phyloP scores from a whole-genome alignment of 73 alveolate genomes.

The Symbiodinium natans region DNA sequence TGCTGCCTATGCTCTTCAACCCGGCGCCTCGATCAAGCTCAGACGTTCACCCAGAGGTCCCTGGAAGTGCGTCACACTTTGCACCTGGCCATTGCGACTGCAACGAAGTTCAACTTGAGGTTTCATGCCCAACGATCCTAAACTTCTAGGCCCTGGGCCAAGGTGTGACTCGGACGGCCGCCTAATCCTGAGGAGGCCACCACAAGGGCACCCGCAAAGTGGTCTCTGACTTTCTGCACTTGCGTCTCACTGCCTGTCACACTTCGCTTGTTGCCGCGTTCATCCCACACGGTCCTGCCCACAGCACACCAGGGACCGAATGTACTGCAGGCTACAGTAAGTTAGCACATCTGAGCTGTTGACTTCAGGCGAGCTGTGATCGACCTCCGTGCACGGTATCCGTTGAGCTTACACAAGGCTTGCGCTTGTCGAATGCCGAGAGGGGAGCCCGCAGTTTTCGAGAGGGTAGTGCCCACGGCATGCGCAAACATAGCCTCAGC shows the following conservation, averaged over 20 bases:
- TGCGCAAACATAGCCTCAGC: slow-evolving; percentile 60
- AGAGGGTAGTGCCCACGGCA: slow-evolving; percentile 43
- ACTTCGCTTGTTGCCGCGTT: not conserved
- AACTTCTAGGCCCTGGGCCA: not conserved
- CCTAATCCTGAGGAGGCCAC: not conserved
- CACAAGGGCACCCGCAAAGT: not conserved
- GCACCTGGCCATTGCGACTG: not conserved
- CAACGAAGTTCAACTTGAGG: not conserved
- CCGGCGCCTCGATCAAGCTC: slow-evolving; percentile 80
- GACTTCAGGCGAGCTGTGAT: not conserved
- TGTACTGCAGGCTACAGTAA: no score
- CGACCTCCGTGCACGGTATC: no score
- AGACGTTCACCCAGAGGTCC: not conserved
- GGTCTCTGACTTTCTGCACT: no score
- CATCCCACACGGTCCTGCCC: not conserved
- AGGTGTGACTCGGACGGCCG: not conserved
- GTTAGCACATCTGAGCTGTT: not conserved
- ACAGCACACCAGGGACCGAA: no score
- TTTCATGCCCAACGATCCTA: not conserved
- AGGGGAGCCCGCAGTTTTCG: not conserved
- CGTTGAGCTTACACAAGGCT: no score
- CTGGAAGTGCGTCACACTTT: slow-evolving; percentile 26
- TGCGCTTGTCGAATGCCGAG: not conserved
- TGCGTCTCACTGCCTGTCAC: not conserved
- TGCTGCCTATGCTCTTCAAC: no score